Evolutionary conservation across 2,329 filamentous ascomycete genomes (phyloP).

Genomic region (Diaporthe longicolla): DNA sequence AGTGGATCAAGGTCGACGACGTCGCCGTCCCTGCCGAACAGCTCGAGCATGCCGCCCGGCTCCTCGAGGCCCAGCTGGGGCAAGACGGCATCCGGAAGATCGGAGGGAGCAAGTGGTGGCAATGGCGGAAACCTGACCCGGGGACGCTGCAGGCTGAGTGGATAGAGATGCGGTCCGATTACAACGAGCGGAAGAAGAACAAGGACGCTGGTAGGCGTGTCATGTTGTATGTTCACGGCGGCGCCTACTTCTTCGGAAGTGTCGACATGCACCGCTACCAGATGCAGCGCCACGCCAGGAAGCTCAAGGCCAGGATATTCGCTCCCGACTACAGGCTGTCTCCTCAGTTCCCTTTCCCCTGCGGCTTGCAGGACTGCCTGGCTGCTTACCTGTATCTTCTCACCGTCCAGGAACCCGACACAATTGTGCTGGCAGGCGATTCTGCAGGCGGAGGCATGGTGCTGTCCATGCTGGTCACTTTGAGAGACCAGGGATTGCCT

Average conservation of each 20-base stretch:
- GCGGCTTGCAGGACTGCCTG: constrained; percentile 89
- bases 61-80: constrained; percentile 82
- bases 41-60: constrained; percentile 74
- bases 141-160: constrained; percentile 84
- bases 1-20: constrained; percentile 86
- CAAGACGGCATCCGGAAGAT: constrained; percentile 79
- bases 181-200: constrained; percentile 76
- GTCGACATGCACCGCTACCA: constrained; percentile 98
- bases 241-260: constrained; percentile 95
- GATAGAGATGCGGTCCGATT: constrained; percentile 94
- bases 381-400: constrained; percentile 90
- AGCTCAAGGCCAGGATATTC: constrained; percentile 90
- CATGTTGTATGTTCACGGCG: constrained; percentile 95
- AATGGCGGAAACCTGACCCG: constrained; percentile 79
- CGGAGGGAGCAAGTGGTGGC: constrained; percentile 90
- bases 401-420: constrained; percentile 80
- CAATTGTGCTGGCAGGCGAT: constrained; percentile 91
- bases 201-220: constrained; percentile 76
- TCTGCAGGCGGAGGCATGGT: constrained; percentile 96
- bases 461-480: constrained; percentile 80
- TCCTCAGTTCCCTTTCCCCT: constrained; percentile 96
- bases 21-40: constrained; percentile 75
- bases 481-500: constrained; percentile 87
- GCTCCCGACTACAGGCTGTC: constrained; percentile 89
- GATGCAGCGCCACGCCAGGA: constrained; percentile 94